phyloP scores from a whole-genome alignment of 768 basidiomycete genomes.

The Phylloporus arenicola region DNA sequence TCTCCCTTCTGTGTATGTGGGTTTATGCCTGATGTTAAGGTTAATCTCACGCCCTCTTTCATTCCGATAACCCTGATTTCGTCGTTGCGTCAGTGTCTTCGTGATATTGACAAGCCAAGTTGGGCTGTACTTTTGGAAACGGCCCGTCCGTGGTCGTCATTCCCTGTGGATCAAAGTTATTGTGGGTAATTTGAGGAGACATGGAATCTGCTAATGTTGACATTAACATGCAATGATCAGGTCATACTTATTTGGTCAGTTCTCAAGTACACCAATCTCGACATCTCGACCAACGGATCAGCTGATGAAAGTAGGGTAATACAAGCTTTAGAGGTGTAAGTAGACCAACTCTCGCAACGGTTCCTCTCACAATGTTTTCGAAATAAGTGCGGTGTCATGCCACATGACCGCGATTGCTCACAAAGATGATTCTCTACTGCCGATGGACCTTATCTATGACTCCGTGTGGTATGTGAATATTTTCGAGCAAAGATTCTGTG shows the following conservation, averaged over 20 bases:
- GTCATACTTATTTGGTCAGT: conserved; percentile 21
- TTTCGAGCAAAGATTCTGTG: not conserved
- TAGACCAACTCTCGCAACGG: not conserved
- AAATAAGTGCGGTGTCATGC: conserved; percentile 9
- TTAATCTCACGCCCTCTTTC: not conserved
- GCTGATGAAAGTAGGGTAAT: conserved; percentile 13
- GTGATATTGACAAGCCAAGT: conserved; percentile 21
- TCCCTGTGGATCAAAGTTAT: conserved; percentile 18
- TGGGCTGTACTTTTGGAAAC: conserved; percentile 18
- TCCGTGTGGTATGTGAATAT: conserved; percentile 6
- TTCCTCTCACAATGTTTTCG: not conserved
- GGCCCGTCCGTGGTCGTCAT: conserved; percentile 12
- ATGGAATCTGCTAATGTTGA: not conserved
- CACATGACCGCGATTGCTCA: conserved; percentile 9
- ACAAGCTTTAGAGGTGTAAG: conserved; percentile 17
- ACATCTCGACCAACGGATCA: not conserved
- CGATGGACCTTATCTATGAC: not conserved
- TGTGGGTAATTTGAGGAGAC: conserved; percentile 6
- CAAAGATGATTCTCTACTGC: not conserved
- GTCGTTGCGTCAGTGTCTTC: conserved; percentile 9
- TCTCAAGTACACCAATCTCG: not conserved
- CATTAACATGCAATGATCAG: conserved; percentile 1
- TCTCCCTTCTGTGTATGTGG: conserved; percentile 4
- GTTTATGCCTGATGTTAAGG: conserved; percentile 14
- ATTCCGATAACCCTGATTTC: not conserved